Percentiles rank a stretch among this genome's conserved stretches.
Conservation (phyloP, 139 green algal genomes). For the Chlamydomonas sp. region DNA sequence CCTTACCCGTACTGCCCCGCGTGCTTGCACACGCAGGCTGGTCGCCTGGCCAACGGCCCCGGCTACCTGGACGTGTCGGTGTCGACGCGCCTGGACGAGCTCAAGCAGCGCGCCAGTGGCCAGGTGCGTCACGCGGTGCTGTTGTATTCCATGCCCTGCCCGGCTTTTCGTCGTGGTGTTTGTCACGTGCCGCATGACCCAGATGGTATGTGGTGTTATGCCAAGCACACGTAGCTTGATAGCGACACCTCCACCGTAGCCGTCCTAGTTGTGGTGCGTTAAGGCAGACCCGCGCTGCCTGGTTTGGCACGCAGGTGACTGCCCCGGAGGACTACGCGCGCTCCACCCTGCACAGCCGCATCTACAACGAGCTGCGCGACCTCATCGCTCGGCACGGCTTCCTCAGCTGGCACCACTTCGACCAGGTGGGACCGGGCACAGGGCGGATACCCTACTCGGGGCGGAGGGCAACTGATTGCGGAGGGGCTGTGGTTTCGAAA, state of each 20-base stretch:
- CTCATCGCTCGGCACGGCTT: constrained; percentile 17
- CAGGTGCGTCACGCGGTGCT: neutral
- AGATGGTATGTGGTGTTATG: no score
- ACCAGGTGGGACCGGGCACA: constrained; percentile 16
- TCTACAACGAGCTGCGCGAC: constrained; percentile 33
- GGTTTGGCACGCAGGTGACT: constrained; percentile 4
- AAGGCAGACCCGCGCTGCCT: no score
- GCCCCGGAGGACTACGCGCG: constrained; percentile 33
- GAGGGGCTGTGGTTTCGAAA: no score
- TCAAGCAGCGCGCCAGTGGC: constrained; percentile 37
- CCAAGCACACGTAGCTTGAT: no score
- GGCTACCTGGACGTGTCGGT: constrained; percentile 37
- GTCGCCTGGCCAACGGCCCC: constrained; percentile 30
- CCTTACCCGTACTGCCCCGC: no score
- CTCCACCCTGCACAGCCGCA: constrained; percentile 34
- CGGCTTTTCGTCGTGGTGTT: neutral
- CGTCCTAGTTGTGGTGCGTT: no score
- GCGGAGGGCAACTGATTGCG: no score
- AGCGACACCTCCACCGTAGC: no score
- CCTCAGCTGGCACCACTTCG: constrained; percentile 33
- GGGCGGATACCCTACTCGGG: no score
- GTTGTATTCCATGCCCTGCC: no score
- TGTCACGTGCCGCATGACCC: neutral
- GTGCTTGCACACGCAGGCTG: neutral
- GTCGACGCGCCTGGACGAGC: constrained; percentile 33